Conservation (phyloP, 2,329 filamentous ascomycete genomes). For the Exophiala phaeomuriformis region DNA sequence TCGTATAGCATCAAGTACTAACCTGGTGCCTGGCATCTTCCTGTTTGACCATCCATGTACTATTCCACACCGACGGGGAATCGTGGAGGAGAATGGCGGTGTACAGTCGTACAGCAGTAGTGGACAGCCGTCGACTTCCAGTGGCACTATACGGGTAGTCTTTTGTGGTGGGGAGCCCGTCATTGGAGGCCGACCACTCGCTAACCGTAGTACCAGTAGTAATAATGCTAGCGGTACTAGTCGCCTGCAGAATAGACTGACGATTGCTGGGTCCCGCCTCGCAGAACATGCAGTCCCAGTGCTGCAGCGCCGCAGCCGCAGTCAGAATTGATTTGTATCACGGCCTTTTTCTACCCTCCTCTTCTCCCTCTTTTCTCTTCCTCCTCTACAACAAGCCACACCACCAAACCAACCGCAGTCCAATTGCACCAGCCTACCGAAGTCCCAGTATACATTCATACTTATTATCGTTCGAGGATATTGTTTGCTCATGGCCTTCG, state of each 20-base stretch:
- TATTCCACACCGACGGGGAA: too few species aligned
- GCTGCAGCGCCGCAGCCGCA: neutral
- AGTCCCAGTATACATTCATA: conserved; percentile 16
- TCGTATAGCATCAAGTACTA: too few species aligned
- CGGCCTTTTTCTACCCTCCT: conserved; percentile 11
- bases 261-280: neutral
- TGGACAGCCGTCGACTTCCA: too few species aligned
- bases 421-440: conserved; percentile 7
- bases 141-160: too few species aligned
- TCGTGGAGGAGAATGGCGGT: neutral
- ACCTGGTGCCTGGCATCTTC: too few species aligned
- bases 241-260: too few species aligned
- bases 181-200: neutral
- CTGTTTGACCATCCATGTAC: too few species aligned
- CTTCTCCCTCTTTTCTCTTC: conserved; percentile 21
- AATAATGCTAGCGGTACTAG: neutral
- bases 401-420: conserved; percentile 16
- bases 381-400: conserved; percentile 26
- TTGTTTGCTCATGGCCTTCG: conserved; percentile 61
- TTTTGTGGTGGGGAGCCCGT: neutral
- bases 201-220: neutral
- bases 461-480: conserved; percentile 62
- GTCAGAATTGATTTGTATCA: neutral
- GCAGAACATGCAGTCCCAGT: neutral
- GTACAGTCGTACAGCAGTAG: neutral